phyloP scores from a whole-genome alignment of 177 flowering plant species.

The Vitis hybrid region DNA sequence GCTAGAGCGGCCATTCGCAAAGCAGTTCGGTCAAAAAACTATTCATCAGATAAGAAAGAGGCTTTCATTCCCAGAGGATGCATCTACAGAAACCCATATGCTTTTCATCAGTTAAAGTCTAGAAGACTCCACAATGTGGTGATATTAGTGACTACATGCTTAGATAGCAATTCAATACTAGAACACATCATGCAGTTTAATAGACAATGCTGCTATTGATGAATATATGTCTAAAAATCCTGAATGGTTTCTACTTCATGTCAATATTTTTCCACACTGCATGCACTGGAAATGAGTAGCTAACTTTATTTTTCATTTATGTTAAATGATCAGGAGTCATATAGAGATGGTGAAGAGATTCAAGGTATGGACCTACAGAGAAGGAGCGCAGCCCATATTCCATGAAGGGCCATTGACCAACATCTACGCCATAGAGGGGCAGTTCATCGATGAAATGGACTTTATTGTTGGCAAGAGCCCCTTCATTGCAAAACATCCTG shows the following conservation, averaged over 20 bases:
- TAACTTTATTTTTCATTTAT: not conserved
- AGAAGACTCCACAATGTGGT: too few species aligned
- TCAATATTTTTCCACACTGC: too few species aligned
- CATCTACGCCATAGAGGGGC: conserved; percentile 44
- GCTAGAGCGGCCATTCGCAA: conserved; percentile 41
- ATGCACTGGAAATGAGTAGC: too few species aligned
- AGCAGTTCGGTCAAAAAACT: conserved; percentile 26
- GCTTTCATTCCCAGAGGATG: conserved; percentile 43
- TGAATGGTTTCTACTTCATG: too few species aligned
- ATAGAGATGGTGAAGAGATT: conserved; percentile 58
- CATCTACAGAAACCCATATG: conserved; percentile 47
- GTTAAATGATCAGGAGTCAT: conserved; percentile 44
- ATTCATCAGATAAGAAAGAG: conserved; percentile 23
- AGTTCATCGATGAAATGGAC: conserved; percentile 41
- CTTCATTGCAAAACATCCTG: conserved; percentile 41
- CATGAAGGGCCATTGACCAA: conserved; percentile 39
- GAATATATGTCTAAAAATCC: too few species aligned
- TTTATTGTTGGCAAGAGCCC: not conserved
- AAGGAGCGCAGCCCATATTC: conserved; percentile 53
- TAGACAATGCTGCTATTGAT: too few species aligned
- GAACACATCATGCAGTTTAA: too few species aligned
- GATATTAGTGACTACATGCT: too few species aligned
- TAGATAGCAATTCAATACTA: too few species aligned
- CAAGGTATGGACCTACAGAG: conserved; percentile 54
- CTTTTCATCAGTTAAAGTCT: conserved; percentile 58